Base-by-base conservation (phyloP, 192 early-diverging fungal species). In the Dissophora ornata region DNA sequence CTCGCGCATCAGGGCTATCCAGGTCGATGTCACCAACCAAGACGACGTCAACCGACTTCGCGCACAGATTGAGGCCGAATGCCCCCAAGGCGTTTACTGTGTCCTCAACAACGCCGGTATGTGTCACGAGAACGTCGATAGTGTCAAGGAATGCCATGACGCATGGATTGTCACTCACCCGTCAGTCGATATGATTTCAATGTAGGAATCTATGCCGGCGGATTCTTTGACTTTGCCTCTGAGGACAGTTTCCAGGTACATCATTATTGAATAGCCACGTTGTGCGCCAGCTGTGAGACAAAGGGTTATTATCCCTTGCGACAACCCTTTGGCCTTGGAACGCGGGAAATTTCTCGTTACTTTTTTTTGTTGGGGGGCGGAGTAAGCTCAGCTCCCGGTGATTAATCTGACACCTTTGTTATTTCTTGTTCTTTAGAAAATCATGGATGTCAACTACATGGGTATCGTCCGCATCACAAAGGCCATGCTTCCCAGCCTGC, bases 401-500 rank as follows among this genome's bases (percentile, higher is more conserved):
- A n/a, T n/a, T n/a, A n/a, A n/a, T n/a, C n/a, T n/a, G n/a, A n/a
- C n/a, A n/a, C 44, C n/a, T 36, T 49, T 24, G 5, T 36, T 21
- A 2, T 34, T 22, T n/a, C 24, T 24, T 7, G 22, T 16, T n/a
- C 30, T 24, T 22, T 47, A 75, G 73, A 79, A 75, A 75, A 69
- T 79, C 18, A 82, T 82, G 81, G 78, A 79, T 41, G 65, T 80
- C 46, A 82, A 82, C 69, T 82, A 71, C 50, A 82, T 79, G 61
- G 81, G 81, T 9, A 64, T 79, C 25, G 75, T 82, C 30, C 69
- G 71, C 52, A 82, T 80, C 40, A 63, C 73, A 24, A 82, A 82
- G 46, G 71, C 67, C 13, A 36, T 82, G 25, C 40, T 82, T 24
- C 81, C 81, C 25, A 77, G 59, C 33, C 41, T 82, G 63, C 47